phyloP scores from a whole-genome alignment of 192 early-diverging fungal species.

The Pecoramyces ruminantium region DNA sequence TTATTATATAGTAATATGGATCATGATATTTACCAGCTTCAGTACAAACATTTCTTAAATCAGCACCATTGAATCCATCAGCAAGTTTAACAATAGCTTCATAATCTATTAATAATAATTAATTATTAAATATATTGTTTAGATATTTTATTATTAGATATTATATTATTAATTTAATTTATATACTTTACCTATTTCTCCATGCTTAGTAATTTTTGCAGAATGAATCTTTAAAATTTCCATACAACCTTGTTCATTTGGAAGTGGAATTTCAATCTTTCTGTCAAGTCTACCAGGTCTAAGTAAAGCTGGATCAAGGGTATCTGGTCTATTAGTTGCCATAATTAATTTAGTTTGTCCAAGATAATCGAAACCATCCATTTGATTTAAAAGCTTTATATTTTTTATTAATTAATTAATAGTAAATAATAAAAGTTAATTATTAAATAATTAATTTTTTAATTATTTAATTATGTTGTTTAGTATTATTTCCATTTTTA shows the following conservation, averaged over 20 bases:
- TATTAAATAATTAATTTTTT: too few species aligned
- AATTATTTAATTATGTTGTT: too few species aligned
- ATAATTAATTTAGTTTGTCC: slow-evolving; percentile 98
- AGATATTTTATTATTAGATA: not conserved
- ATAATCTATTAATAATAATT: slow-evolving; percentile 48
- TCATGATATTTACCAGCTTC: slow-evolving; percentile 76
- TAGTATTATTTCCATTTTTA: too few species aligned
- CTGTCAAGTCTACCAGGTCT: slow-evolving; percentile 90
- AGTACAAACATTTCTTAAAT: slow-evolving; percentile 97
- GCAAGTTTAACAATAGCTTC: slow-evolving; percentile 95
- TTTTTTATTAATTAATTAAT: too few species aligned
- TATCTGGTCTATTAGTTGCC: slow-evolving; percentile 98
- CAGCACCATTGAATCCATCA: slow-evolving; percentile 97
- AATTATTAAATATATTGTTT: slow-evolving; percentile 1
- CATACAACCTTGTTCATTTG: slow-evolving; percentile 91
- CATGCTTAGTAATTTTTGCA: slow-evolving; percentile 79
- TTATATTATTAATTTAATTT: not conserved
- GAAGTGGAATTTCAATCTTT: slow-evolving; percentile 99
- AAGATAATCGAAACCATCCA: slow-evolving; percentile 99
- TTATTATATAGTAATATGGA: too few species aligned
- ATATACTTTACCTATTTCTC: slow-evolving; percentile 61
- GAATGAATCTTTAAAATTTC: slow-evolving; percentile 98
- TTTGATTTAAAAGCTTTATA: slow-evolving; percentile 73
- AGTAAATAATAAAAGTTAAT: too few species aligned
- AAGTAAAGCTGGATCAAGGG: slow-evolving; percentile 91